Percentiles rank a stretch among this genome's conserved stretches.
Evolutionary conservation across 345 rosid species (phyloP).

Genomic region (Syzygium grande): DNA sequence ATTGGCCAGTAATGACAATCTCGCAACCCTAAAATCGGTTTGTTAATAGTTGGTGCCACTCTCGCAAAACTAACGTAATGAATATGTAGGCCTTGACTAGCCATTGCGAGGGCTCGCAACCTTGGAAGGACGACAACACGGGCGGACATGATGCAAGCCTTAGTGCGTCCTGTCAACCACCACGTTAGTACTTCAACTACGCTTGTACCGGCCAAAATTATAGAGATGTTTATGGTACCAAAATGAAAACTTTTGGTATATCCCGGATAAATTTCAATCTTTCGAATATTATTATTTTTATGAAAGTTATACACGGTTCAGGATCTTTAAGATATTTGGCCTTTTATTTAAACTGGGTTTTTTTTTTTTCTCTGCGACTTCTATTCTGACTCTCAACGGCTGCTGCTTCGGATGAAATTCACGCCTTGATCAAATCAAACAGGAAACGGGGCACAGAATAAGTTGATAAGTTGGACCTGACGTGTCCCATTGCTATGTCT

Average conservation of each 20-base stretch:
- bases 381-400: background rate
- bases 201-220: background rate
- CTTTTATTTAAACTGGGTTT: background rate
- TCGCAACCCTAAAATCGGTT: background rate
- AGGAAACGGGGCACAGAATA: background rate
- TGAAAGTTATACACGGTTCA: background rate
- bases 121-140: accelerated
- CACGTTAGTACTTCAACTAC: background rate
- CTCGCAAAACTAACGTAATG: background rate
- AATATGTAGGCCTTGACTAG: background rate
- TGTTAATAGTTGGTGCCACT: accelerated
- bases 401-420: background rate
- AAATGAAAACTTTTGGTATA: background rate
- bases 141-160: background rate
- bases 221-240: background rate
- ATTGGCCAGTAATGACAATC: background rate
- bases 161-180: background rate
- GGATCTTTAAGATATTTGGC: background rate
- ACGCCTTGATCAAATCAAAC: background rate
- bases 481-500: background rate
- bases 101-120: background rate
- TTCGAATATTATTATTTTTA: too few species aligned
- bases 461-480: background rate
- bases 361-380: background rate
- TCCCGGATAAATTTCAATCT: background rate